Evolutionary conservation across 495 filamentous ascomycete species (phyloP).

Genomic region (Hypomontagnella submonticulosa): DNA sequence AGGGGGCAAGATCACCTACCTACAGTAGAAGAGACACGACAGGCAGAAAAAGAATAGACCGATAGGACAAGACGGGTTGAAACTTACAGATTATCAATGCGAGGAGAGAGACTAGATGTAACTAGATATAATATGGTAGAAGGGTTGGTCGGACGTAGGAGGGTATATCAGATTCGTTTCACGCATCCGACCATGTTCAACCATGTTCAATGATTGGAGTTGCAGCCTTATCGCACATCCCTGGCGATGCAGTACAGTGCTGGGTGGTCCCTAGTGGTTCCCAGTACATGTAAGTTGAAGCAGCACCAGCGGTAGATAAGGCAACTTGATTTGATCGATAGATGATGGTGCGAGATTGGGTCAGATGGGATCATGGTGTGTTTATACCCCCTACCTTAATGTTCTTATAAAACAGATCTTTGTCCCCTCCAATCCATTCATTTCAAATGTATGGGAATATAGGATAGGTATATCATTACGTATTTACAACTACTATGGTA

Average conservation of each 20-base stretch:
- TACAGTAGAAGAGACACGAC: constrained; percentile 11
- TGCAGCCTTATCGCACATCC: constrained; percentile 57
- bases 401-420: constrained; percentile 32
- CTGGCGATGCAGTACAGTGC: constrained; percentile 38
- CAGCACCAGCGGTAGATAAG: constrained; percentile 50
- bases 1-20: constrained; percentile 10
- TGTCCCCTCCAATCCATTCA: constrained; percentile 7
- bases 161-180: constrained; percentile 44
- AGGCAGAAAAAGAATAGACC: constrained; percentile 3
- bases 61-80: constrained; percentile 16
- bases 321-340: constrained; percentile 42
- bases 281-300: no score
- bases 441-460: neutral
- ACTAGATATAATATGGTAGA: constrained; percentile 25
- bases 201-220: constrained; percentile 36
- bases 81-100: constrained; percentile 22
- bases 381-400: constrained; percentile 18
- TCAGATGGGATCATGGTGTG: constrained; percentile 40
- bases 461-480: constrained; percentile 9
- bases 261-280: constrained; percentile 28
- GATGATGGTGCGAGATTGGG: constrained; percentile 43
- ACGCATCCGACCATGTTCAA: constrained; percentile 31
- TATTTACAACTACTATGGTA: neutral
- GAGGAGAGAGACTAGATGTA: constrained; percentile 40
- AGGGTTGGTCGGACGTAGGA: constrained; percentile 24